Percentiles rank a stretch among this genome's conserved stretches.
Conservation (phyloP, 1,139 yeast genomes). For the Blastobotrys apis region DNA sequence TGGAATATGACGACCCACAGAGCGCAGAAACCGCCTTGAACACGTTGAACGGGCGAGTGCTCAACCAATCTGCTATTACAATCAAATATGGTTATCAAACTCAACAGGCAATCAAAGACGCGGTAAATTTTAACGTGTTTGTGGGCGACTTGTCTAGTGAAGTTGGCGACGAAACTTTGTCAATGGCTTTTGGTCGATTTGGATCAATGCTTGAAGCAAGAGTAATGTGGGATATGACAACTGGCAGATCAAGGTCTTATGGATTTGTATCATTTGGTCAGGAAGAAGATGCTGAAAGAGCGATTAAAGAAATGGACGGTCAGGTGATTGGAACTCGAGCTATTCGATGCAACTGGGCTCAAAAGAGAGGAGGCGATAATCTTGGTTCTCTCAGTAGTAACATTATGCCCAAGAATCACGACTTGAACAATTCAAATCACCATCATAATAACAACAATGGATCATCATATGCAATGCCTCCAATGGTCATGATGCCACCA, state of each 20-base stretch:
- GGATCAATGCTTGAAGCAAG: slow-evolving; percentile 73
- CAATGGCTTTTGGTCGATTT: slow-evolving; percentile 55
- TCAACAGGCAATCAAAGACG: slow-evolving; percentile 50
- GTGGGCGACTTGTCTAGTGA: slow-evolving; percentile 86
- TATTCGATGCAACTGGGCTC: slow-evolving; percentile 85
- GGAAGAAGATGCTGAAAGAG: slow-evolving; percentile 67
- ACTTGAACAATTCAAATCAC: not conserved
- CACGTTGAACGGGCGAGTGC: slow-evolving; percentile 51
- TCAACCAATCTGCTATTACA: slow-evolving; percentile 38
- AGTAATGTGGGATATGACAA: slow-evolving; percentile 97
- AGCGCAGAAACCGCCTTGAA: slow-evolving; percentile 62
- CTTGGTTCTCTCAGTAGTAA: not conserved
- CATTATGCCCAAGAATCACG: not conserved
- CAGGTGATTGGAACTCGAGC: slow-evolving; percentile 66
- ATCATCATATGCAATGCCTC: too few relatives aligned
- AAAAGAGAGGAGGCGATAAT: slow-evolving; percentile 26
- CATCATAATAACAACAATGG: too few relatives aligned
- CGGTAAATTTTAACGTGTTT: slow-evolving; percentile 64
- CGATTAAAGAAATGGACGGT: slow-evolving; percentile 74
- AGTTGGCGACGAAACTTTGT: slow-evolving; percentile 71
- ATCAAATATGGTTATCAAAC: slow-evolving; percentile 86
- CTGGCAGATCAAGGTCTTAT: slow-evolving; percentile 86
- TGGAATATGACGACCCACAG: slow-evolving; percentile 59
- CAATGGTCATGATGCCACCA: slow-evolving; percentile 1
- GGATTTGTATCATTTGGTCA: slow-evolving; percentile 82